phyloP scores from a whole-genome alignment of 2,329 filamentous ascomycete genomes.

The Pseudonectria buxi region DNA sequence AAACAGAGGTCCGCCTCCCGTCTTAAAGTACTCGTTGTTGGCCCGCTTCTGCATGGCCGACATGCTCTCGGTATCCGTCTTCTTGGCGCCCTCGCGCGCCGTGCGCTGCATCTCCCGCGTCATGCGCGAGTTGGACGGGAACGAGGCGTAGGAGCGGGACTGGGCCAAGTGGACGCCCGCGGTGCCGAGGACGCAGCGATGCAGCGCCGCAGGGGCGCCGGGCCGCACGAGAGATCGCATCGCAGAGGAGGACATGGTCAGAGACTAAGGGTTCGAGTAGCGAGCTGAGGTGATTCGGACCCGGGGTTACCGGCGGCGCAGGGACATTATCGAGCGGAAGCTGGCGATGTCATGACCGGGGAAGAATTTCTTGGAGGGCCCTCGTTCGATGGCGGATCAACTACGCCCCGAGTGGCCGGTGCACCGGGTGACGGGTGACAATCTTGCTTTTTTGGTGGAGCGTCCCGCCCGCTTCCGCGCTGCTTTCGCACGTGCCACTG shows the following conservation, averaged over 20 bases:
- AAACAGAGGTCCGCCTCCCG: conserved; percentile 28
- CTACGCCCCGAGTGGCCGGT: conserved; percentile 6
- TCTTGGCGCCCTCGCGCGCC: conserved; percentile 15
- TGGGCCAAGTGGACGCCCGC: conserved; percentile 15
- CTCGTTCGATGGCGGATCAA: conserved; percentile 19
- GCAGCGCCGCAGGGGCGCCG: conserved; percentile 10
- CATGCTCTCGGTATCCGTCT: conserved; percentile 24
- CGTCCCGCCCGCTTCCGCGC: neutral
- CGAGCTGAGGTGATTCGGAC: conserved; percentile 4
- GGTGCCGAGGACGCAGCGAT: conserved; percentile 13
- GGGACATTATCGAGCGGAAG: conserved; percentile 18
- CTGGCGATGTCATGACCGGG: conserved; percentile 3
- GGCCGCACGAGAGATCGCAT: conserved; percentile 14
- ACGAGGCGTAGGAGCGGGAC: conserved; percentile 18
- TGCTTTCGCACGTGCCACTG: conserved; percentile 6
- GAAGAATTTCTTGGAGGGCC: conserved; percentile 19
- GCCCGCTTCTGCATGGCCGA: conserved; percentile 24
- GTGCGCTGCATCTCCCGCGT: conserved; percentile 24
- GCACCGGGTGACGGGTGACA: conserved; percentile 1
- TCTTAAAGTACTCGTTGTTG: conserved; percentile 27
- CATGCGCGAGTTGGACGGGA: conserved; percentile 19
- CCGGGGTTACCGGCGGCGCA: conserved; percentile 19
- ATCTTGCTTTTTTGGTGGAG: neutral
- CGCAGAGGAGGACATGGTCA: conserved; percentile 13
- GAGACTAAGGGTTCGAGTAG: neutral